Base-by-base conservation (phyloP, 2,329 filamentous ascomycete species). In the Fonsecaea pugnacius region DNA sequence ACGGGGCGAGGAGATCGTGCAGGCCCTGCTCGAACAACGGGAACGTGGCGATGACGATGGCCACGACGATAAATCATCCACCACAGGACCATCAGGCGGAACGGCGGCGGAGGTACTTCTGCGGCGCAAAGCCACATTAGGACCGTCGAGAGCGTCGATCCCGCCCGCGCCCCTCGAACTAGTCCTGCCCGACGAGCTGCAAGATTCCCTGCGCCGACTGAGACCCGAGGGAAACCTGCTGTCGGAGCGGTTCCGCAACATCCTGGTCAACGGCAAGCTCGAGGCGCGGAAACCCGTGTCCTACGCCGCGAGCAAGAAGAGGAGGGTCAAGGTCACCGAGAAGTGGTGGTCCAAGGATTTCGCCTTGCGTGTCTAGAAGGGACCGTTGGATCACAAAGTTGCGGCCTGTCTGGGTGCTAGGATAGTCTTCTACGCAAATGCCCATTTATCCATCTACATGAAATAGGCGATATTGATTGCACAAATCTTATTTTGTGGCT, bases 301-400 rank as follows among this genome's bases (percentile, higher is more conserved):
- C 6, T 94, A 95, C 80, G 85, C 85, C 79, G 85, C 85, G 73
- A 96, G 91, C 84, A 91, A 95, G 82, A 59, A 59, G 57, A 86
- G 87, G 68, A 93, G 88, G 83, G 88, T 82, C 71, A 91, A 91
- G 77, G 78, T 88, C 58, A 96, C 92, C 6, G 95, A 98, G 85
- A 99, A 98, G 80, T 99, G 95, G 95, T 87, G 89, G 51, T 91
- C 96, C 82, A 99, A 99, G 84, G 95, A 99, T 76, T 99, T 96
- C 78, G 18, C 43, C 43, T 9, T 48, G 21, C 43, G 43, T 21
- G 10, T 48, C 18, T 48, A 27, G 27, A 48, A 4, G 16, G 12
- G 5, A 40, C 36, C 16, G 1, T 36, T 36, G 33, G 33, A 1
- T 14, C 33, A 4, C 27, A 30, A 30, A 30, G 27, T 6, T 30